phyloP scores from a whole-genome alignment of 1,139 yeast genomes.

The Sugiyamaella castrensis region DNA sequence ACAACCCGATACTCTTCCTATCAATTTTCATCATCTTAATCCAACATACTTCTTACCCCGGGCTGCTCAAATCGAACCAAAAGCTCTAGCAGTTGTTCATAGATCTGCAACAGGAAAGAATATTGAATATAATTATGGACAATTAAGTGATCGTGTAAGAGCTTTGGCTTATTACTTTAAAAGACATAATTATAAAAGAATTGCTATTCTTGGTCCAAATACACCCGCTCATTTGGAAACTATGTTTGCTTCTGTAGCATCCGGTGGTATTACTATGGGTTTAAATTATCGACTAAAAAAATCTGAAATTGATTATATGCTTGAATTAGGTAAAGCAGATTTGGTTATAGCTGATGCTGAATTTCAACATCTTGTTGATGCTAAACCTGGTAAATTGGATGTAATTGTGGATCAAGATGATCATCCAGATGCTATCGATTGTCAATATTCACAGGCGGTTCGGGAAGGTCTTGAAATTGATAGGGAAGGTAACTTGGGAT shows the following conservation, averaged over 20 bases:
- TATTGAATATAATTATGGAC: slow-evolving; percentile 32
- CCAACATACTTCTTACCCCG: slow-evolving; percentile 39
- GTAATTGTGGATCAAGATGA: slow-evolving; percentile 36
- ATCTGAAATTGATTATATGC: slow-evolving; percentile 35
- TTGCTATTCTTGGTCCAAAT: slow-evolving; percentile 39
- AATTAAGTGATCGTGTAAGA: slow-evolving; percentile 34
- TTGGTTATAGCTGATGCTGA: slow-evolving; percentile 38
- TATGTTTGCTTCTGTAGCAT: slow-evolving; percentile 37
- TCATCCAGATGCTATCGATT: slow-evolving; percentile 19
- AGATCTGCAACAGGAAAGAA: slow-evolving; percentile 27
- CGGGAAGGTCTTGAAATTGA: slow-evolving; percentile 24
- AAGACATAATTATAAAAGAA: slow-evolving; percentile 29
- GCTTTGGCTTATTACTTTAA: slow-evolving; percentile 36
- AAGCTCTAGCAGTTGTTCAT: slow-evolving; percentile 37
- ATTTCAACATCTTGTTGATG: slow-evolving; percentile 31
- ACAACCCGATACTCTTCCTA: slow-evolving; percentile 8
- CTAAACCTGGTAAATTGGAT: slow-evolving; percentile 15
- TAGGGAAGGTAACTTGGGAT: slow-evolving; percentile 22
- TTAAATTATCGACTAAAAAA: slow-evolving; percentile 38
- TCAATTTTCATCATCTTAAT: slow-evolving; percentile 35
- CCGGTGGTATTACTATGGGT: slow-evolving; percentile 39
- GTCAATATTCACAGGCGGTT: slow-evolving; percentile 31
- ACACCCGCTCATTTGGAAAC: slow-evolving; percentile 42
- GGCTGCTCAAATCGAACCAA: slow-evolving; percentile 39
- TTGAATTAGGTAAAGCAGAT: slow-evolving; percentile 37